These are phyloP conservation scores for Fusarium tuaranense DNA, from an alignment of 2,329 filamentous ascomycete species.

Conservation along the genomic window DNA sequence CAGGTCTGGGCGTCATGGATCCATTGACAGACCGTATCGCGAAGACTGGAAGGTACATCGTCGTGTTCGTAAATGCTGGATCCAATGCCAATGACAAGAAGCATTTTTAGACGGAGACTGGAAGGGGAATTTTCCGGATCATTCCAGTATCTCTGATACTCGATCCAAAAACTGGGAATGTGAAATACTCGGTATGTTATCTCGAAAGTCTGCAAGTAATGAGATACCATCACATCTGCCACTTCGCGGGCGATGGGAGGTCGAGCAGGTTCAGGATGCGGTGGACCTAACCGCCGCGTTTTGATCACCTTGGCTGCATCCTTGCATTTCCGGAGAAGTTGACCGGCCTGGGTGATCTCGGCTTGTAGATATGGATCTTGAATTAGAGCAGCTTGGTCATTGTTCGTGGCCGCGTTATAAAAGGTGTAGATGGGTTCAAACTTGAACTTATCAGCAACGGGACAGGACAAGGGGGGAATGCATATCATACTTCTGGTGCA, in stretches of 20 bases:
- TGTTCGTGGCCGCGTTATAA: background rate
- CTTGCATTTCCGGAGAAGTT: slow-evolving; percentile 5
- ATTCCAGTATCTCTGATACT: slow-evolving; percentile 62
- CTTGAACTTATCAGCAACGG: background rate
- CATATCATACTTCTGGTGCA: background rate
- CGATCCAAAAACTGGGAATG: slow-evolving; percentile 61
- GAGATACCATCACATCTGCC: background rate
- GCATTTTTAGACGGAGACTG: slow-evolving; percentile 49
- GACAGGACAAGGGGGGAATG: background rate
- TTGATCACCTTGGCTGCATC: slow-evolving; percentile 1
- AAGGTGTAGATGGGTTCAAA: background rate
- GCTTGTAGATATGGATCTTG: slow-evolving; percentile 1
- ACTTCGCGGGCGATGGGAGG: background rate
- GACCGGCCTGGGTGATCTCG: background rate
- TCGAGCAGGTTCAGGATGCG: background rate
- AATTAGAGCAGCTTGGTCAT: background rate
- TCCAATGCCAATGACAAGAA: slow-evolving; percentile 56
- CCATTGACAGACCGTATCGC: slow-evolving; percentile 51
- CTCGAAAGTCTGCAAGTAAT: slow-evolving; percentile 65
- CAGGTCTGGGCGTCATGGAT: slow-evolving; percentile 55
- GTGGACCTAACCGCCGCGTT: background rate
- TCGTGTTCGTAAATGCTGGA: slow-evolving; percentile 48
- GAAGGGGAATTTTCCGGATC: slow-evolving; percentile 40
- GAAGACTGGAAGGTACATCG: slow-evolving; percentile 40
- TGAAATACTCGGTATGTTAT: slow-evolving; percentile 65